These are phyloP conservation scores for Knoxia roxburghii DNA, from an alignment of 257 asterid species.

Conservation along the genomic window DNA sequence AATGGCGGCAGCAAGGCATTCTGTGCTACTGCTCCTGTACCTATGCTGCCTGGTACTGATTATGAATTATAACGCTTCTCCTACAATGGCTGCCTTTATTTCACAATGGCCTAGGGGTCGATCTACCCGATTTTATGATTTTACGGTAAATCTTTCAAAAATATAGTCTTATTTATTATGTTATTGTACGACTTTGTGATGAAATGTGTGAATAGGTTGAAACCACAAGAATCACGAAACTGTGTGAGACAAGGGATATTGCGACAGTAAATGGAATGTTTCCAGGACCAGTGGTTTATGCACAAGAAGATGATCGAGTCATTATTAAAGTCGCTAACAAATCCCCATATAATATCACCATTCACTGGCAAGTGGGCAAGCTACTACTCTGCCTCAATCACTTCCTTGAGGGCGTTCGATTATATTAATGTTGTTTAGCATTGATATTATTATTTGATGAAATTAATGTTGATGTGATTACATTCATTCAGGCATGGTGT, in stretches of 20 bases:
- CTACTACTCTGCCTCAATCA: no score
- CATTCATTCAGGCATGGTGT: slow-evolving; percentile 67
- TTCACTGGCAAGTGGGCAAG: slow-evolving; percentile 45
- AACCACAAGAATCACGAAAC: slow-evolving; percentile 42
- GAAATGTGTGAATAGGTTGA: slow-evolving; percentile 27
- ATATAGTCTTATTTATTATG: no score
- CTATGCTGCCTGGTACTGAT: slow-evolving; percentile 25
- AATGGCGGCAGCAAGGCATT: slow-evolving; percentile 18
- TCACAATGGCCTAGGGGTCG: slow-evolving; percentile 39
- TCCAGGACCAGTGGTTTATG: slow-evolving; percentile 61
- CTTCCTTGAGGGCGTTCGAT: no score
- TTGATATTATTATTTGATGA: no score
- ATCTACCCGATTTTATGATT: slow-evolving; percentile 44
- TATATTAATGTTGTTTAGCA: no score
- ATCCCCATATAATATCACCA: slow-evolving; percentile 50
- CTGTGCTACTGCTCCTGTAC: slow-evolving; percentile 12
- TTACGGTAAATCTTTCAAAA: slow-evolving; percentile 31
- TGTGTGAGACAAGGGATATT: slow-evolving; percentile 38
- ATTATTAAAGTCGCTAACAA: slow-evolving; percentile 37
- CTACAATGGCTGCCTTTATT: slow-evolving; percentile 16
- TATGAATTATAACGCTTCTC: slow-evolving; percentile 18
- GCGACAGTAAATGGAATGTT: slow-evolving; percentile 44
- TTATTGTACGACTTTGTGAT: no score
- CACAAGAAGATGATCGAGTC: slow-evolving; percentile 56
- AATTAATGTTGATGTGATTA: neutral